A percentile compares a stretch with the other conserved stretches of the same genome.
phyloP scores from a whole-genome alignment of 345 rosid genomes.

The Jatropha curcas region DNA sequence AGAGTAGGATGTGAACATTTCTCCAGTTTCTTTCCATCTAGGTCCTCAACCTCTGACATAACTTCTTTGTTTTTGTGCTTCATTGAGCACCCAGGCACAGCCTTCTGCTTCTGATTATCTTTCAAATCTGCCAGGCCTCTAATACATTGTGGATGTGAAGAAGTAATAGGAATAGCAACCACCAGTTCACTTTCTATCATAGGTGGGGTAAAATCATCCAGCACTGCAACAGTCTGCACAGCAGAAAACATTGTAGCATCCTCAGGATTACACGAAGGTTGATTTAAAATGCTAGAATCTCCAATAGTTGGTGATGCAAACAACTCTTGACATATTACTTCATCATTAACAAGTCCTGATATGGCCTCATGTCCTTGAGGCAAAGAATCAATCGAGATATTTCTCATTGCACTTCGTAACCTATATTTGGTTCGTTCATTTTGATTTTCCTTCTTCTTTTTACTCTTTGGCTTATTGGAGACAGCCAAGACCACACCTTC shows the following conservation, averaged over 20 bases:
- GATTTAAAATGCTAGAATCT: not conserved
- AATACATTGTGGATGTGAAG: slow-evolving; percentile 7
- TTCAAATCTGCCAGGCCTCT: not conserved
- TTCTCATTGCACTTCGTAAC: not conserved
- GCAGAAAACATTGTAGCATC: not conserved
- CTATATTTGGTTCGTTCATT: not conserved
- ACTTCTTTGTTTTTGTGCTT: slow-evolving; percentile 15
- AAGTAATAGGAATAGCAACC: slow-evolving; percentile 1
- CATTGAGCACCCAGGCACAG: slow-evolving; percentile 10
- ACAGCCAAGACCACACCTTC: not conserved
- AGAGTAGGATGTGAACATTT: slow-evolving; percentile 6
- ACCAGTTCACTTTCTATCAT: not conserved
- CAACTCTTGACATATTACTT: not conserved
- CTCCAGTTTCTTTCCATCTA: slow-evolving; percentile 11
- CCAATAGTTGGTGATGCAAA: slow-evolving; percentile 1
- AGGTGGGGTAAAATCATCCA: slow-evolving; percentile 10
- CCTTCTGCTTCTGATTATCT: not conserved
- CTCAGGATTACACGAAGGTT: not conserved
- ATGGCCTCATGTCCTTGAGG: not conserved
- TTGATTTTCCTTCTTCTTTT: not conserved
- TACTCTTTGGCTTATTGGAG: not conserved
- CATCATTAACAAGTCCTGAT: not conserved
- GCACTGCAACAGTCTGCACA: not conserved
- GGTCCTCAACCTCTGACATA: slow-evolving; percentile 2
- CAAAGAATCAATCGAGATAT: not conserved